Evolutionary conservation across 164 flowering plant species (phyloP).

Genomic region (Annona squamosa): DNA sequence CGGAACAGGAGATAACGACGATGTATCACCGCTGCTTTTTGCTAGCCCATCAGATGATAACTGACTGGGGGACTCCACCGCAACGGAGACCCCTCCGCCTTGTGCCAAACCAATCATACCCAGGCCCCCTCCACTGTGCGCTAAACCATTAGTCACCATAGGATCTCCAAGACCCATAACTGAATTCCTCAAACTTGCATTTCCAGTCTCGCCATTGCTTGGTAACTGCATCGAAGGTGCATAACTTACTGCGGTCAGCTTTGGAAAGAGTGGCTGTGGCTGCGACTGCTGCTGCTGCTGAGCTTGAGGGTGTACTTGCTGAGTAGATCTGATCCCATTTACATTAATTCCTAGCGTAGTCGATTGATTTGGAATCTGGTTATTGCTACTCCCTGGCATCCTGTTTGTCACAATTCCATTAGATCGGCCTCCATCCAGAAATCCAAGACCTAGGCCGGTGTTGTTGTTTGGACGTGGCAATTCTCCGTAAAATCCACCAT

Average conservation of each 20-base stretch:
- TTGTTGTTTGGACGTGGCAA: conserved; percentile 12
- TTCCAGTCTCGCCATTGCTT: conserved; percentile 30
- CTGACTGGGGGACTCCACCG: conserved; percentile 53
- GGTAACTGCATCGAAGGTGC: conserved; percentile 33
- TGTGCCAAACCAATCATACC: conserved; percentile 52
- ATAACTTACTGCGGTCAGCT: conserved; percentile 34
- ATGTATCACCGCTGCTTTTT: conserved; percentile 67
- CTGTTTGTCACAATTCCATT: conserved; percentile 14
- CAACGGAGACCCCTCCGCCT: conserved; percentile 33
- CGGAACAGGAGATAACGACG: conserved; percentile 81
- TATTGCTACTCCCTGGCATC: conserved; percentile 5
- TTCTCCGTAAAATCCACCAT: conserved; percentile 24
- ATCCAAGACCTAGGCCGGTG: conserved; percentile 21
- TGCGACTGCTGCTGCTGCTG: conserved; percentile 7
- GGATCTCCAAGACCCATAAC: conserved; percentile 45
- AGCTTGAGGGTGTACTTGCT: background rate
- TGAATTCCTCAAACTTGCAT: conserved; percentile 43
- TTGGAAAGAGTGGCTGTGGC: conserved; percentile 31
- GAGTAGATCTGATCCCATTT: conserved; percentile 23
- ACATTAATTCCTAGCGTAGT: conserved; percentile 14
- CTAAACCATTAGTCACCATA: conserved; percentile 28
- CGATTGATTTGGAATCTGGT: conserved; percentile 16
- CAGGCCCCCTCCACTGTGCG: conserved; percentile 40
- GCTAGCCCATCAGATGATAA: conserved; percentile 68
- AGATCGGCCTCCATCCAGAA: conserved; percentile 16